Evolutionary conservation across 305 asterid species (phyloP), one percentile per base, ranked within the genome.

Genomic region (Plantago coronopus): DNA sequence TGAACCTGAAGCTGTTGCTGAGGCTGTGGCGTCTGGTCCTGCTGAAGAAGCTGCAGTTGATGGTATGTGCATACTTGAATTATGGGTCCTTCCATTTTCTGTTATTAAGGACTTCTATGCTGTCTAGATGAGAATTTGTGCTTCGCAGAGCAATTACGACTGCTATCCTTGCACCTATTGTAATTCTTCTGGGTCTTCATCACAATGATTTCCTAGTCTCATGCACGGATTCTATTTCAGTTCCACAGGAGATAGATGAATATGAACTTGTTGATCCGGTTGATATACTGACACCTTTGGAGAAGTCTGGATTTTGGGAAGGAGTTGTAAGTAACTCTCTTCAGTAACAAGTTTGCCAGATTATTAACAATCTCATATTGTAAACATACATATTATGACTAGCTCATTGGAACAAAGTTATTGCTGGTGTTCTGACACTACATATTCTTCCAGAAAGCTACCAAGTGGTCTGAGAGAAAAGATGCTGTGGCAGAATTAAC

Each of bases 251-350:
- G 82, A 79, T 94, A 71, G 99, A 94, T 80, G 97, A 90, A 74
- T 94, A 88, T 43, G 99, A 94, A 56, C 96, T 94, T 76, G 95
- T 86, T 70, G 97, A 90, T 84, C 99, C 97, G 49, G 94, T 94
- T 76, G 99, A 94, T 73, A 84, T 94, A 68, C 74, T 94, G 81
- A 77, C 89, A 48, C 95, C 99, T 71, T 70, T 94, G 69, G 97
- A 94, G 79, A 94, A 94, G 87, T 87, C 96, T 53, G 97, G 97
- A 51, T 94, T 94, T 79, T 94, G 97, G 97, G 95, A 94, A 65
- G 97, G 99, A 74, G 97, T 94, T 84, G 99, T 94, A 65, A 71
- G 89, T 79, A 56, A 48, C 59, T 54, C 56, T 64, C 45, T 70
- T 47, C 66, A 19, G 20, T 18, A 44, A 59, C 58, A 54, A 61